Conservation (phyloP, 1,139 yeast species). For the Candida sanyaensis region DNA sequence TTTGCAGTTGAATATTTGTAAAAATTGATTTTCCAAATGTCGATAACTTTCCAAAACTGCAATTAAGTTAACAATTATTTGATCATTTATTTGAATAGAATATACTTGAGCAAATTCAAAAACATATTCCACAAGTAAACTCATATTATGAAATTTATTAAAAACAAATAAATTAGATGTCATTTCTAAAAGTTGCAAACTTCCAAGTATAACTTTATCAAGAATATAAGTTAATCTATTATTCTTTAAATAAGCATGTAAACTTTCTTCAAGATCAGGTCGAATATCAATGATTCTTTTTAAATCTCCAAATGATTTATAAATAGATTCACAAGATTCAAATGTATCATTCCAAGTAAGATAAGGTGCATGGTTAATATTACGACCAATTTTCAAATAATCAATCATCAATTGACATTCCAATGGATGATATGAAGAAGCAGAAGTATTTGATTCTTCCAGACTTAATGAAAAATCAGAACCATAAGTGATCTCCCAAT, state of each 20-base stretch:
- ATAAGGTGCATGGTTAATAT: slow-evolving; percentile 10
- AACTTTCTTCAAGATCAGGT: not conserved
- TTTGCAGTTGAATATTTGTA: not conserved
- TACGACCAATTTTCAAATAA: slow-evolving; percentile 8
- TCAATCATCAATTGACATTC: slow-evolving; percentile 5
- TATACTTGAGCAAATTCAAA: slow-evolving; percentile 2
- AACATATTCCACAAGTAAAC: slow-evolving; percentile 1
- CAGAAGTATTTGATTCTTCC: not conserved
- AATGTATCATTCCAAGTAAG: slow-evolving; percentile 1
- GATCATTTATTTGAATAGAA: slow-evolving; percentile 1
- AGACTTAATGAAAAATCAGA: not conserved
- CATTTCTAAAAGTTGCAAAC: not conserved
- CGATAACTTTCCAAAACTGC: slow-evolving; percentile 1
- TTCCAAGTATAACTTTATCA: slow-evolving; percentile 1
- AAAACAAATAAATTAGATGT: not conserved
- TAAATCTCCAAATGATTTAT: not conserved
- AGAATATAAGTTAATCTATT: slow-evolving; percentile 5
- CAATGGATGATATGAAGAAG: not conserved
- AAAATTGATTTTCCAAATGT: not conserved
- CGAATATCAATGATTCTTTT: not conserved
- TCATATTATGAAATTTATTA: not conserved
- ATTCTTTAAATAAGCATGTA: slow-evolving; percentile 1
- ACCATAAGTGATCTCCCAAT: slow-evolving; percentile 2
- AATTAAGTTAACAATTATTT: slow-evolving; percentile 1
- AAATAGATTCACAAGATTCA: not conserved